A percentile compares a stretch with the other conserved stretches of the same genome.
Conservation (phyloP, 805 yeast genomes). For the Alloascoidea africana region DNA sequence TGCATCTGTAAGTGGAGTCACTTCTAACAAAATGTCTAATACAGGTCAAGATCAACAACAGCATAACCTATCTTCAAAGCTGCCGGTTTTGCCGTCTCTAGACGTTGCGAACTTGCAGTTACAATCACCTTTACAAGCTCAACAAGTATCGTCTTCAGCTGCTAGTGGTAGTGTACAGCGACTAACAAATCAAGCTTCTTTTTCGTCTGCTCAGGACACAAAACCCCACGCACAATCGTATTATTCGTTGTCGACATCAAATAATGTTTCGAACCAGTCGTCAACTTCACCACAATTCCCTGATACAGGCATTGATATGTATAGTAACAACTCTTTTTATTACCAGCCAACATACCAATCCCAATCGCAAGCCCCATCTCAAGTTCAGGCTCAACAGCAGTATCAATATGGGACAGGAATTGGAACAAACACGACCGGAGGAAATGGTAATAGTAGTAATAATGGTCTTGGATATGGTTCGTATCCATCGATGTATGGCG, state of each 20-base stretch:
- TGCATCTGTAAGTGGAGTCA: neutral
- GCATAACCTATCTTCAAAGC: too few species aligned
- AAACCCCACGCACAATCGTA: neutral
- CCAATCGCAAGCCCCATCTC: neutral
- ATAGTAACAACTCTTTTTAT: neutral
- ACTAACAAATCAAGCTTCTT: neutral
- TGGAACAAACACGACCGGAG: neutral
- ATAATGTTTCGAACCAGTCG: neutral
- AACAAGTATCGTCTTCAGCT: too few species aligned
- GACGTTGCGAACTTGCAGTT: neutral
- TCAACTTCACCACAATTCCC: neutral
- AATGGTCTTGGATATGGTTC: too few species aligned
- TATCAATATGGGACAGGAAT: neutral
- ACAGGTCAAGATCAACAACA: too few species aligned
- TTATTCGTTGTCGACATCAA: neutral
- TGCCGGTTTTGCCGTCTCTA: neutral
- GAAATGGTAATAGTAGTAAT: too few species aligned
- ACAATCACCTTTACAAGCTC: neutral
- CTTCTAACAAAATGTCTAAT: too few species aligned
- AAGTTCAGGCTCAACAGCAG: neutral
- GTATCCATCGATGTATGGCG: too few species aligned
- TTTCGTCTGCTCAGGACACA: neutral
- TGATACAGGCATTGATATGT: neutral
- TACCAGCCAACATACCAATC: too few species aligned
- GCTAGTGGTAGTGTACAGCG: too few species aligned